phyloP scores from a whole-genome alignment of 768 basidiomycete species.

The Serpula lacrymans region DNA sequence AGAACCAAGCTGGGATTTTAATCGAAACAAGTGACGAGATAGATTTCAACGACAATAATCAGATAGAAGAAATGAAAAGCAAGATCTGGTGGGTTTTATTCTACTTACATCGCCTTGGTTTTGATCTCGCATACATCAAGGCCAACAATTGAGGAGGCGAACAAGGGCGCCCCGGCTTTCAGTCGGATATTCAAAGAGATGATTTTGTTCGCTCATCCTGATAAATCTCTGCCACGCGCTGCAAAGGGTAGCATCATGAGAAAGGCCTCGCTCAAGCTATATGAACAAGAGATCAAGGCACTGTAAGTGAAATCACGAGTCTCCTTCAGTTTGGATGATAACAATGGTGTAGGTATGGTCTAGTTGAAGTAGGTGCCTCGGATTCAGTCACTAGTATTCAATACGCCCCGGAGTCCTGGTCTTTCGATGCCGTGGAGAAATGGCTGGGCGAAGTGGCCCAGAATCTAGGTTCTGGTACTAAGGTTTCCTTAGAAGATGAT shows the following conservation, averaged over 20 bases:
- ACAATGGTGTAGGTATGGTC: constrained; percentile 25
- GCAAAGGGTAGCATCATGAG: constrained; percentile 44
- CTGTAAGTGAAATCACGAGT: constrained; percentile 32
- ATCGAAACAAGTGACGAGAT: constrained; percentile 22
- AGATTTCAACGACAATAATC: constrained; percentile 18
- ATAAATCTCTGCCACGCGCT: constrained; percentile 42
- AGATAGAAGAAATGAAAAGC: constrained; percentile 26
- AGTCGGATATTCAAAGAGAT: constrained; percentile 50
- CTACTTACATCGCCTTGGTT: too few relatives aligned
- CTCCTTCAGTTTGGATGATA: neutral
- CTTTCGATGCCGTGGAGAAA: constrained; percentile 7
- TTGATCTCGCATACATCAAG: too few relatives aligned
- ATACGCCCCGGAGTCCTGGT: too few relatives aligned
- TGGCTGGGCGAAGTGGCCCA: constrained; percentile 31
- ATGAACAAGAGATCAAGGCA: constrained; percentile 43
- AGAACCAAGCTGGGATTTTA: constrained; percentile 28
- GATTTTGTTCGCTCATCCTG: constrained; percentile 40
- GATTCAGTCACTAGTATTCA: constrained; percentile 14
- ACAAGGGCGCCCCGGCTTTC: constrained; percentile 36
- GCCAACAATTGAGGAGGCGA: constrained; percentile 43
- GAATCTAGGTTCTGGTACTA: too few relatives aligned
- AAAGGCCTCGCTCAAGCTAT: constrained; percentile 35
- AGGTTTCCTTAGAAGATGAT: constrained; percentile 13
- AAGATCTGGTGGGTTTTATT: constrained; percentile 29
- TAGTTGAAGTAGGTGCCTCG: constrained; percentile 25